Percentiles rank a stretch among this genome's conserved stretches.
Conservation (phyloP, 1,139 yeast species). For the Lodderomyces beijingensis region DNA sequence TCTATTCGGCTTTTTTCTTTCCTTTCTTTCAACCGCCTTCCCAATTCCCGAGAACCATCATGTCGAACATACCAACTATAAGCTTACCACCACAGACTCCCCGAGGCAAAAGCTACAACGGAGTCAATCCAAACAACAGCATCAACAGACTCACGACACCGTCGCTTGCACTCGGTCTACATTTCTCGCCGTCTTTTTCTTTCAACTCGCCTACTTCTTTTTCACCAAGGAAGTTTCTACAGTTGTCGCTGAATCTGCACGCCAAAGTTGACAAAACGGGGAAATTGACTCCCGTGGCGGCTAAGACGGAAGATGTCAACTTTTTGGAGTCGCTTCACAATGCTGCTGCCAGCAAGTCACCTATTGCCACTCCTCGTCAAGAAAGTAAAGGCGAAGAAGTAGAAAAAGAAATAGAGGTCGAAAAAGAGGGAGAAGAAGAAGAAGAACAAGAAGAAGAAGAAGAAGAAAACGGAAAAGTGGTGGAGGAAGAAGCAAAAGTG, state of each 20-base stretch:
- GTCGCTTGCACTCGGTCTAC: constrained; percentile 38
- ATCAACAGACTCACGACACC: constrained; percentile 21
- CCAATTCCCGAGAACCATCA: too few species aligned
- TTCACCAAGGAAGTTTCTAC: constrained; percentile 36
- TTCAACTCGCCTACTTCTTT: constrained; percentile 18
- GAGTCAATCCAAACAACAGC: not conserved
- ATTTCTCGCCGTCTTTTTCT: constrained; percentile 43
- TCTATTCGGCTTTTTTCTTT: too few species aligned
- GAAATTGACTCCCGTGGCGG: too few species aligned
- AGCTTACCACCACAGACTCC: constrained; percentile 9
- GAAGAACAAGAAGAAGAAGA: not conserved
- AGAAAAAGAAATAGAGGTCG: too few species aligned
- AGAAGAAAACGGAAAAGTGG: constrained; percentile 1
- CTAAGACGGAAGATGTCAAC: constrained; percentile 4
- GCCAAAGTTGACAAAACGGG: too few species aligned
- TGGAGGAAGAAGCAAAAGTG: not conserved
- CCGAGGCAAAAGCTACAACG: constrained; percentile 1
- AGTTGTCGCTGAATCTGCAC: constrained; percentile 12
- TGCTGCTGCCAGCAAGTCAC: too few species aligned
- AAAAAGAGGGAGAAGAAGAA: too few species aligned
- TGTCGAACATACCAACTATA: constrained; percentile 4
- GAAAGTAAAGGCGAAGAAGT: too few species aligned
- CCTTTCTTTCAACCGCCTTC: too few species aligned
- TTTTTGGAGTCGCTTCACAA: constrained; percentile 10
- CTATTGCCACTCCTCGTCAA: too few species aligned